Evolutionary conservation across 345 rosid species (phyloP), one percentile per base, ranked within the genome.

Genomic region (Salix viminalis): DNA sequence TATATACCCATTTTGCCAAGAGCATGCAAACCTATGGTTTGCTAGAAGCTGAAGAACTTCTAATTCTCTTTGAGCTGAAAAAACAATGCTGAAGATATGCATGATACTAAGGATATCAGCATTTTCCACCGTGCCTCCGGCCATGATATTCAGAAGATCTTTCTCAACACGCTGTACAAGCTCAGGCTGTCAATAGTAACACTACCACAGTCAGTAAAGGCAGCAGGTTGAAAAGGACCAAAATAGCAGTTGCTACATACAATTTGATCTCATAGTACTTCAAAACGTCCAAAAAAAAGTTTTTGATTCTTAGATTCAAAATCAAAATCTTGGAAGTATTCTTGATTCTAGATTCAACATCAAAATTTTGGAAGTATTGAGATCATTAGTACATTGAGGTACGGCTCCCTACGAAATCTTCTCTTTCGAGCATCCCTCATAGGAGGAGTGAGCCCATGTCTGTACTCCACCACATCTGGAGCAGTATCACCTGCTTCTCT

Each of bases 341-440:
- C 37, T 5, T 36, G 37, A 36, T 36, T 36, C 37, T 36, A 36
- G 37, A 36, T 32, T 24, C 24, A 56, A 34, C 48, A 64, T 61
- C 34, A 75, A 8, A 74, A 34, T 23, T 41, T 60, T 66, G 15
- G 41, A 67, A 36, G 60, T 37, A 56, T 30, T 14, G 14, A 81
- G 69, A n/a, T 13, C 32, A 37, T 3, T 11, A 32, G 44, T 94
- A 94, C 98, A 88, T 94, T 96, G 74, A 96, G 90, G 81, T 96
- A 98, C 34, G 99, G 97, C 84, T 93, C 99, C 79, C 99, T 88
- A 14, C 97, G 95, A 67, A 96, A 94, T 84, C 99, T 87, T 78
- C 99, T 86, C 87, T 92, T 96, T 18, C 99, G 88, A 66, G 98
- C 97, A 88, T 96, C 99, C 83, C 97, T 91, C 97, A 91, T 88